These are phyloP conservation scores for Mucor mucedo DNA, from an alignment of 371 early-diverging fungal genomes.

Conservation along the genomic window DNA sequence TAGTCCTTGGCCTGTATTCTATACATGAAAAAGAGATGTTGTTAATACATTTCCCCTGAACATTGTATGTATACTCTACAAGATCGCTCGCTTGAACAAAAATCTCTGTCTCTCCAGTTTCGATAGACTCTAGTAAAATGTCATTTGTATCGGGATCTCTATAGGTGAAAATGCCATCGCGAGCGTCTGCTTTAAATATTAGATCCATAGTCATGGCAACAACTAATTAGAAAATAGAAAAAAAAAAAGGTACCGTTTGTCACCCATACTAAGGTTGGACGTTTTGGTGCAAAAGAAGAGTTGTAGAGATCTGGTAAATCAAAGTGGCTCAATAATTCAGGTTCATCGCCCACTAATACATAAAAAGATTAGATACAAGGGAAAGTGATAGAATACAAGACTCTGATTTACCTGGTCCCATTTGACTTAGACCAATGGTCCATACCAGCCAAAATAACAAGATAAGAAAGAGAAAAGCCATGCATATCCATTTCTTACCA, in stretches of 20 bases:
- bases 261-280: slow-evolving; percentile 54
- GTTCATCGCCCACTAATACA: slow-evolving; percentile 5
- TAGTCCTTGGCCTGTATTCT: slow-evolving; percentile 25
- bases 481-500: slow-evolving; percentile 32
- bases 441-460: slow-evolving; percentile 35
- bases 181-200: slow-evolving; percentile 32
- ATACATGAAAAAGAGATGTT: not conserved
- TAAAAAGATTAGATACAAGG: not conserved
- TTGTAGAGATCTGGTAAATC: slow-evolving; percentile 63
- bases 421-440: slow-evolving; percentile 42
- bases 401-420: slow-evolving; percentile 13
- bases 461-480: slow-evolving; percentile 31
- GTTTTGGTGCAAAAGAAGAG: slow-evolving; percentile 47
- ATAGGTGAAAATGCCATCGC: slow-evolving; percentile 58
- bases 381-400: not conserved
- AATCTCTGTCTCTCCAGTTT: slow-evolving; percentile 29
- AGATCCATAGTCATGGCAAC: not conserved
- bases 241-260: slow-evolving; percentile 43
- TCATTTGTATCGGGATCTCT: slow-evolving; percentile 44
- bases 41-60: not conserved
- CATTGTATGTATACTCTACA: slow-evolving; percentile 14
- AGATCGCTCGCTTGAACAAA: slow-evolving; percentile 39
- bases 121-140: slow-evolving; percentile 50
- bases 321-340: slow-evolving; percentile 26
- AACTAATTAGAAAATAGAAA: not conserved